These are phyloP conservation scores for Rhizoctonia solani DNA, from an alignment of 1,284 basidiomycete genomes.

Conservation along the genomic window DNA sequence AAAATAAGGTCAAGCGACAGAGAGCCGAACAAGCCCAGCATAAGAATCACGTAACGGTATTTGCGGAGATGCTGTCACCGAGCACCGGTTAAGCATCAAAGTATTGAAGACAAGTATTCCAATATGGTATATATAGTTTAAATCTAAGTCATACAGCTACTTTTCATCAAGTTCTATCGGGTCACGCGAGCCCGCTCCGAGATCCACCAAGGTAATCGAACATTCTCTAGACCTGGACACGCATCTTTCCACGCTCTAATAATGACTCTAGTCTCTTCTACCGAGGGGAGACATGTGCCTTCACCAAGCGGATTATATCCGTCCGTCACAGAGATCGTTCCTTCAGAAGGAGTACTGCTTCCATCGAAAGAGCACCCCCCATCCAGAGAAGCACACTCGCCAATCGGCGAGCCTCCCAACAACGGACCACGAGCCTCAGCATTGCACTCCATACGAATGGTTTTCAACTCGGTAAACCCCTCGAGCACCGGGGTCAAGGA, in stretches of 20 bases:
- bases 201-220: conserved; percentile 10
- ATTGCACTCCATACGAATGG: conserved; percentile 10
- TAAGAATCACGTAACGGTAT: no score
- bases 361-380: no score
- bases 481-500: not conserved
- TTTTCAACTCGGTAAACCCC: conserved; percentile 13
- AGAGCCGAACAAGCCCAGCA: no score
- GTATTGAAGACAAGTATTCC: not conserved
- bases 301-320: conserved; percentile 5
- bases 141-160: no score
- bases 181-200: no score
- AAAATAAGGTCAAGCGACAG: no score
- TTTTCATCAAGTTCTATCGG: no score
- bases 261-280: not conserved
- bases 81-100: no score
- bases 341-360: not conserved
- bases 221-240: conserved; percentile 13
- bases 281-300: not conserved
- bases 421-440: no score
- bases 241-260: not conserved
- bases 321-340: not conserved
- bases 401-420: not conserved
- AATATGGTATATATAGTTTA: no score
- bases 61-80: no score
- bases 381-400: no score